Evolutionary conservation across 2,329 filamentous ascomycete species (phyloP).

Genomic region (Grosmannia serpens): DNA sequence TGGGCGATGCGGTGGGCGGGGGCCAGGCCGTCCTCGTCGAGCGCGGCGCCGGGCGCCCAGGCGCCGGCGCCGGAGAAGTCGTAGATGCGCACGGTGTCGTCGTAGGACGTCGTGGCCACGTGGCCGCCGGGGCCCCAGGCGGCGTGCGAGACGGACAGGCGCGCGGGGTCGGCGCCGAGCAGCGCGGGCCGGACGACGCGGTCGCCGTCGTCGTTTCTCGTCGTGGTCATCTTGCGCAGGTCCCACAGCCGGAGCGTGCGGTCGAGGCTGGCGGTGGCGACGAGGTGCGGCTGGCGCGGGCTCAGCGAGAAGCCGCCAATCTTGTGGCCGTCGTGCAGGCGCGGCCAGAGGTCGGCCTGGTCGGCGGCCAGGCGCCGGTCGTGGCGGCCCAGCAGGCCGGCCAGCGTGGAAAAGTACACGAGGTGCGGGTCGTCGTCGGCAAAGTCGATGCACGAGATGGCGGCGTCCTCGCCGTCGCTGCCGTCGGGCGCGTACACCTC

Average conservation of each 20-base stretch:
- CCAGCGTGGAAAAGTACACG: slow-evolving; percentile 78
- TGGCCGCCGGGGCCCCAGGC: slow-evolving; percentile 80
- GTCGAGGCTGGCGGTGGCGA: slow-evolving; percentile 84
- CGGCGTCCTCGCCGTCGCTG: slow-evolving; percentile 44
- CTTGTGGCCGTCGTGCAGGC: slow-evolving; percentile 70
- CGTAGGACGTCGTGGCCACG: slow-evolving; percentile 85
- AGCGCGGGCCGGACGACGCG: slow-evolving; percentile 43
- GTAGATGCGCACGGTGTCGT: slow-evolving; percentile 91
- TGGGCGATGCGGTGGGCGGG: slow-evolving; percentile 62
- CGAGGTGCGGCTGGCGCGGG: slow-evolving; percentile 65
- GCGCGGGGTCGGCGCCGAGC: slow-evolving; percentile 70
- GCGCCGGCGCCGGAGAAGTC: slow-evolving; percentile 51
- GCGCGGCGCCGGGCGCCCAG: slow-evolving; percentile 47
- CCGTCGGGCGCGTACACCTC: slow-evolving; percentile 66
- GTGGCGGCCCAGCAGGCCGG: slow-evolving; percentile 69
- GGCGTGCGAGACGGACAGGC: slow-evolving; percentile 82
- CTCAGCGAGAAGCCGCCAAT: slow-evolving; percentile 88
- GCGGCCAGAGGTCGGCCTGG: slow-evolving; percentile 52
- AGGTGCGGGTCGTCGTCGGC: slow-evolving; percentile 56
- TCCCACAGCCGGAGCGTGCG: slow-evolving; percentile 90
- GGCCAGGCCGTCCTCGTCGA: slow-evolving; percentile 51
- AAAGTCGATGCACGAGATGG: slow-evolving; percentile 78
- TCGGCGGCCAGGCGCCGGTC: slow-evolving; percentile 54
- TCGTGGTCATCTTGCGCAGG: slow-evolving; percentile 62
- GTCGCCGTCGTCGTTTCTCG: slow-evolving; percentile 29